These are phyloP conservation scores for Iris macrosiphon DNA, from an alignment of 106 monocot genomes.

Conservation along the genomic window DNA sequence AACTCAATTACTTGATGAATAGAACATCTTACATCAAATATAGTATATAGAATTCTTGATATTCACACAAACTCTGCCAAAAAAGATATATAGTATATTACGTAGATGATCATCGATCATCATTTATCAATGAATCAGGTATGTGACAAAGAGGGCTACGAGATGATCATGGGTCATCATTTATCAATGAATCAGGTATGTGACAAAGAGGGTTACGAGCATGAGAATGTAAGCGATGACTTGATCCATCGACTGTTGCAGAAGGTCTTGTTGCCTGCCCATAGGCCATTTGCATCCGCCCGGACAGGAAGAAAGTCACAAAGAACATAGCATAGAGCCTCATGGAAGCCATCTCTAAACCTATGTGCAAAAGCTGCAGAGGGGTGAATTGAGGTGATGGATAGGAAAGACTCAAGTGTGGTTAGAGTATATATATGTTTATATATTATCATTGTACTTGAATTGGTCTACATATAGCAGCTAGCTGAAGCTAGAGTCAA, in stretches of 20 bases:
- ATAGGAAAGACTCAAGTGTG: background rate
- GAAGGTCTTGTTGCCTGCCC: slow-evolving; percentile 5
- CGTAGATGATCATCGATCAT: no score
- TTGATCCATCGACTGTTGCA: slow-evolving; percentile 20
- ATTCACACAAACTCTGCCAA: no score
- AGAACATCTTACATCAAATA: no score
- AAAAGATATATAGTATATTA: no score
- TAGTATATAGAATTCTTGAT: no score
- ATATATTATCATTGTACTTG: no score
- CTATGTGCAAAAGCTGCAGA: no score
- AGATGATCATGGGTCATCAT: no score
- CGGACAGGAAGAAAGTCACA: slow-evolving; percentile 13
- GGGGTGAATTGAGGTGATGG: background rate
- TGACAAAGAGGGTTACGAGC: slow-evolving; percentile 17
- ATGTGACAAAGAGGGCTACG: slow-evolving; percentile 17
- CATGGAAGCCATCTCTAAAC: slow-evolving; percentile 11
- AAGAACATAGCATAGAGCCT: slow-evolving; percentile 5
- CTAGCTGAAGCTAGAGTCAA: no score
- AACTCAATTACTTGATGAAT: no score
- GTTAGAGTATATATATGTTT: no score
- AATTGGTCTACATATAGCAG: no score
- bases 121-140: slow-evolving; percentile 9
- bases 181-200: slow-evolving; percentile 17
- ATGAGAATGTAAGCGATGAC: slow-evolving; percentile 21
- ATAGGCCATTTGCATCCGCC: slow-evolving; percentile 7